These are phyloP conservation scores for Neonectria hederae DNA, from an alignment of 2,329 filamentous ascomycete genomes.

Conservation along the genomic window DNA sequence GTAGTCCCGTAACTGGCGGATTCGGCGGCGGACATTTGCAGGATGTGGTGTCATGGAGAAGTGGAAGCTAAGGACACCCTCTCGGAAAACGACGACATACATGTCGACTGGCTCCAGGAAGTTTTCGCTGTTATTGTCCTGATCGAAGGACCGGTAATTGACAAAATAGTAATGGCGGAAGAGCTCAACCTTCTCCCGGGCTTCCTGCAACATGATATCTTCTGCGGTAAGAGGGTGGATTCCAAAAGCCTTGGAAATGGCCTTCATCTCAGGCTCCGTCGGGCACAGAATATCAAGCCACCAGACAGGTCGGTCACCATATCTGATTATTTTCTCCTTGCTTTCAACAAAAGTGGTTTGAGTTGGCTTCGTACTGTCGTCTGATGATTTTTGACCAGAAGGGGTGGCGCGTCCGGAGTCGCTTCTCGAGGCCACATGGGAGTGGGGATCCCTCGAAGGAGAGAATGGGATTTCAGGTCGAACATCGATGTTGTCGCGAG, in stretches of 20 bases:
- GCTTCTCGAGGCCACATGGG: conserved; percentile 44
- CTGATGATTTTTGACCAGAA: conserved; percentile 52
- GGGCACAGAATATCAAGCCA: conserved; percentile 95
- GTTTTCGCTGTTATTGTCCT: conserved; percentile 87
- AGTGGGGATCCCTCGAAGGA: conserved; percentile 44
- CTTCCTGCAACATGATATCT: conserved; percentile 97
- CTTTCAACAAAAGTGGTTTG: conserved; percentile 32
- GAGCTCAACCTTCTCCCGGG: conserved; percentile 96
- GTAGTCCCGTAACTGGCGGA: conserved; percentile 94
- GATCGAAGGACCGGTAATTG: conserved; percentile 97
- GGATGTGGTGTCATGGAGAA: conserved; percentile 96
- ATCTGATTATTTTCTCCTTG: conserved; percentile 60
- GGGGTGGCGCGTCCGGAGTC: conserved; percentile 61
- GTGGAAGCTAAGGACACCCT: conserved; percentile 95
- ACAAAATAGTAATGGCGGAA: conserved; percentile 99
- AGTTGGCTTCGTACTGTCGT: conserved; percentile 33
- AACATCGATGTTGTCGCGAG: conserved; percentile 33
- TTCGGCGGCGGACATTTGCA: conserved; percentile 91
- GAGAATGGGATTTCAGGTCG: conserved; percentile 39
- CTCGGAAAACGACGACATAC: conserved; percentile 96
- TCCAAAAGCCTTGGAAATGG: conserved; percentile 89
- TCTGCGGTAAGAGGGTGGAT: conserved; percentile 96
- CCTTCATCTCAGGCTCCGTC: conserved; percentile 95
- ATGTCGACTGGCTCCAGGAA: conserved; percentile 97
- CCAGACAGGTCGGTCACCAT: conserved; percentile 90